A percentile compares a stretch with the other conserved stretches of the same genome.
Evolutionary conservation across 768 basidiomycete genomes (phyloP).

Genomic region (Rhodotorula kratochvilovae): DNA sequence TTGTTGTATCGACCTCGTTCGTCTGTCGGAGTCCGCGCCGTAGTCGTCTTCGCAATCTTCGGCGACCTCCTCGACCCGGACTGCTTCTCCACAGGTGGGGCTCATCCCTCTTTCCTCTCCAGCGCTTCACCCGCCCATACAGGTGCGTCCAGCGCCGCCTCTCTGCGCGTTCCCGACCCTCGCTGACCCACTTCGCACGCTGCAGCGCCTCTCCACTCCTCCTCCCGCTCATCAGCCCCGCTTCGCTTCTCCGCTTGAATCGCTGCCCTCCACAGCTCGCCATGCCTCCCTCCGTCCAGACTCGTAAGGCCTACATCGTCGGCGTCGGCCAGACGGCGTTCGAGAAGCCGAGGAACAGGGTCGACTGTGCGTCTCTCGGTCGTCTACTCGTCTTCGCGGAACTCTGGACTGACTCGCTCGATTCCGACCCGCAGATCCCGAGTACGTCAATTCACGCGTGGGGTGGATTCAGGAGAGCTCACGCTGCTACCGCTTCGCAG

Average conservation of each 20-base stretch:
- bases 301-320: constrained; percentile 50
- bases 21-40: too few species aligned
- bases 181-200: too few species aligned
- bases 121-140: too few species aligned
- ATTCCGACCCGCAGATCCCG: background rate
- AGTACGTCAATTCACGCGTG: background rate
- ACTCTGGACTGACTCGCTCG: background rate
- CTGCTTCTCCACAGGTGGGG: too few species aligned
- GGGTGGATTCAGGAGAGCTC: background rate
- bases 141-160: too few species aligned
- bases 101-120: too few species aligned
- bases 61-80: too few species aligned
- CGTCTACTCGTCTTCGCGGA: constrained; percentile 39
- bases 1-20: too few species aligned
- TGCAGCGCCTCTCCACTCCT: too few species aligned
- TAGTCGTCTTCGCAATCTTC: too few species aligned
- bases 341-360: constrained; percentile 57
- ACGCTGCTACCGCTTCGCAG: constrained; percentile 43
- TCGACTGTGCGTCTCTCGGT: constrained; percentile 56
- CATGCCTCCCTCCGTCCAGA: constrained; percentile 57
- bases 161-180: too few species aligned
- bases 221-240: too few species aligned
- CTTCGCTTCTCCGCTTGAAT: constrained; percentile 55
- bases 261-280: constrained; percentile 59
- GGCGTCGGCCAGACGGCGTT: constrained; percentile 73